Base-by-base conservation (phyloP, 257 asterid species). In the Solanum medicagineum region DNA sequence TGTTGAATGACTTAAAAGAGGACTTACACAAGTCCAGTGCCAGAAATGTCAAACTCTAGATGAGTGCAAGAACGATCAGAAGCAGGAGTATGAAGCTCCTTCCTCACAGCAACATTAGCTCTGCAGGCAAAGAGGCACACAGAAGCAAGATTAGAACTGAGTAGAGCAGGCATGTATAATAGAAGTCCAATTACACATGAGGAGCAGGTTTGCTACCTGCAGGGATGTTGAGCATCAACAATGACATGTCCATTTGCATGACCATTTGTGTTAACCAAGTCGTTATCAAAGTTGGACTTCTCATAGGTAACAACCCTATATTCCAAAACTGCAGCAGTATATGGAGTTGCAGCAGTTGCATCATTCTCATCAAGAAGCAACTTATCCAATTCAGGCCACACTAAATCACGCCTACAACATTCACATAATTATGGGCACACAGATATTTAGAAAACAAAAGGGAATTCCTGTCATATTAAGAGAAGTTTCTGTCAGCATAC, bases 41-140 rank as follows among this genome's bases (percentile, higher is more conserved):
- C 97, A 62, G 98, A 86, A 89, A 97, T 94, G 92, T 97, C 99
- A 62, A 97, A 97, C 87, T 97, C 99, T 89, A 97, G 87, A 91
- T 97, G 99, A 56, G 95, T 97, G 92, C 99, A 97, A 79, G 99
- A 97, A 56, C 99, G 99, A 74, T 97, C 99, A 7, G 99, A 97
- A 47, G 91, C 92, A 53, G 98, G 93, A 81, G 95, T 86, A 89
- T 97, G 99, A 89, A 97, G 99, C 91, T 97, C 99, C 89, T 88
- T 94, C 95, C 83, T 95, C 85, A 90, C 93, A 83, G 97, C 97
- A 84, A 97, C 97, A 86, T 93, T 92, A 86, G 90, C 91, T 83
- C 99, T 97, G 88, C 84, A 89, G 89, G 80, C 36, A 74, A 53
- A 59, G 57, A 84, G 84, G 77, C 36, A 84, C 15, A 83, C 24